Evolutionary conservation across 805 yeast genomes (phyloP), one percentile per base, ranked within the genome.

Genomic region (Lipomyces japonicus): DNA sequence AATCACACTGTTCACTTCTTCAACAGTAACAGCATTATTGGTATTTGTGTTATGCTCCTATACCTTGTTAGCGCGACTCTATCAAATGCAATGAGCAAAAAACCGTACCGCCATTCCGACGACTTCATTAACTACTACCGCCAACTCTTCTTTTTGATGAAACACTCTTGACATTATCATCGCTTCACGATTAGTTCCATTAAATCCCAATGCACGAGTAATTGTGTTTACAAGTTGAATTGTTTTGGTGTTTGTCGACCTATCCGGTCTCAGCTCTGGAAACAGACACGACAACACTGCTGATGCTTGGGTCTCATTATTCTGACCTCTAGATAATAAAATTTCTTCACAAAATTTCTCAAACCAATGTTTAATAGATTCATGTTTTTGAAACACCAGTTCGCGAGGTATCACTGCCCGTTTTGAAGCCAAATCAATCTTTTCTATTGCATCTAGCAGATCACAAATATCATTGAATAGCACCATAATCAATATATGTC

Each of bases 261-360:
- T 28, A 16, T 51, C 55, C 14, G 40, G 10, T 9, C 51, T 34
- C 25, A 43, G 24, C 26, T 46, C 55, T 1, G 55, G 55, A 26
- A 51, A 51, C 4, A 51, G 24, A 37, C 51, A 51, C 24, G 48
- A 48, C 6, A 48, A 32, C 5, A 35, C 43, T 10, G 26, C 32
- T 2, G 40, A 18, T n/a, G 42, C 25, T 18, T n/a, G 25, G 18
- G 18, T n/a, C 14, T 31, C 31, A 10, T n/a, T n/a, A n/a, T n/a
- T n/a, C n/a, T n/a, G n/a, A n/a, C n/a, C n/a, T n/a, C n/a, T 44
- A 36, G 19, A 37, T 18, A 21, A 39, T 24, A 21, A 44, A 24
- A 10, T 4, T 22, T n/a, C 19, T 14, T 21, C 42, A 14, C 51
- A 43, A 25, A 42, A 28, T 21, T 25, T 14, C 26, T 4, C 12